Conservation (phyloP, 768 basidiomycete genomes). For the Pleurotus tuoliensis region DNA sequence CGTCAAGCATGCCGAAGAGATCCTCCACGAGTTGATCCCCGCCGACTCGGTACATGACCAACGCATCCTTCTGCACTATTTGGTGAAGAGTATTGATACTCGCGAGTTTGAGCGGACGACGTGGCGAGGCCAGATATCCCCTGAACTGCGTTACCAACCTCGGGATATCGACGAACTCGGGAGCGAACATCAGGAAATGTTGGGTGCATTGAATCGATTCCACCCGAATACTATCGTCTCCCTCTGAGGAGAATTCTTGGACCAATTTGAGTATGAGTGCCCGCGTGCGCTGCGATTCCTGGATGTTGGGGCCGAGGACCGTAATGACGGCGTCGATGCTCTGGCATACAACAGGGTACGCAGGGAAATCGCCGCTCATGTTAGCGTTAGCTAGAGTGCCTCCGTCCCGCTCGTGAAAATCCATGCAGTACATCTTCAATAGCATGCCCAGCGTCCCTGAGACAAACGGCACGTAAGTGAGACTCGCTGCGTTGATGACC, state of each 20-base stretch:
- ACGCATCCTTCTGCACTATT: conserved; percentile 91
- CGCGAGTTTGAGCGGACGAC: conserved; percentile 85
- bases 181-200: conserved; percentile 95
- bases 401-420: conserved; percentile 91
- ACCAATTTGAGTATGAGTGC: conserved; percentile 81
- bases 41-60: conserved; percentile 87
- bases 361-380: conserved; percentile 83
- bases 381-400: conserved; percentile 82
- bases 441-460: conserved; percentile 88
- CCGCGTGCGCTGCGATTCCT: conserved; percentile 80
- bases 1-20: conserved; percentile 91
- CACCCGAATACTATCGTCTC: conserved; percentile 83
- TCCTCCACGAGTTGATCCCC: conserved; percentile 94
- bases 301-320: conserved; percentile 91
- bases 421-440: conserved; percentile 83
- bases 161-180: conserved; percentile 78
- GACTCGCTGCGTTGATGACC: conserved; percentile 88
- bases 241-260: conserved; percentile 78
- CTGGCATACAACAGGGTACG: conserved; percentile 87
- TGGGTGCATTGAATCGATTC: conserved; percentile 96
- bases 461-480: conserved; percentile 88
- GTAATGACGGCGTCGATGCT: conserved; percentile 92
- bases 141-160: conserved; percentile 77
- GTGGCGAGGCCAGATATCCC: conserved; percentile 71
- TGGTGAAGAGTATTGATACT: conserved; percentile 96